These are phyloP conservation scores for Dysphania ambrosioides DNA, from an alignment of 148 eudicot genomes.

Conservation along the genomic window DNA sequence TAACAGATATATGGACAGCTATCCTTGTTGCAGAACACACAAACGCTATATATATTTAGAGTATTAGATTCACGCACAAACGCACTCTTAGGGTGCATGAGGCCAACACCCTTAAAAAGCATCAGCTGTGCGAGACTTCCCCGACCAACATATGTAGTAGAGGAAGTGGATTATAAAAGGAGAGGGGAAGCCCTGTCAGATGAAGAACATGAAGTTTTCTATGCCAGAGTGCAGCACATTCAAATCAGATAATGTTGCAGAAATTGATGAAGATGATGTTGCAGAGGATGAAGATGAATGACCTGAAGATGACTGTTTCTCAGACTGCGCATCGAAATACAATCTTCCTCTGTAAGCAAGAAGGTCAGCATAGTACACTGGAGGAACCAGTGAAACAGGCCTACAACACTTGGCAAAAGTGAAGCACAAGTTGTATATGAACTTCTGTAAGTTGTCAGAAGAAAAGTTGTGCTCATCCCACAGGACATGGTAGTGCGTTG, in stretches of 20 bases:
- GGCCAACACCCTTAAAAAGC: conserved; percentile 36
- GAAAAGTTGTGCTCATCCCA: conserved; percentile 87
- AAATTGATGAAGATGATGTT: conserved; percentile 18
- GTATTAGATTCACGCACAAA: conserved; percentile 77
- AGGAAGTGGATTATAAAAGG: conserved; percentile 3
- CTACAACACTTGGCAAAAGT: conserved; percentile 73
- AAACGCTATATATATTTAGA: background rate
- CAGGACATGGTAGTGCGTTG: conserved; percentile 89
- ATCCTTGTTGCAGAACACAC: conserved; percentile 14
- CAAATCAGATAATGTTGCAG: conserved; percentile 25
- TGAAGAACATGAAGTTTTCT: conserved; percentile 46
- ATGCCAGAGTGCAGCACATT: conserved; percentile 38
- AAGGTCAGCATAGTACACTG: conserved; percentile 81
- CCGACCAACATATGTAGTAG: background rate
- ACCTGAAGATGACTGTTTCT: conserved; percentile 9
- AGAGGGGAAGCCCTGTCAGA: conserved; percentile 31
- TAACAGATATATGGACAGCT: background rate
- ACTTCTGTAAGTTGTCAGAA: conserved; percentile 69
- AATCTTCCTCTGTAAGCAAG: conserved; percentile 79
- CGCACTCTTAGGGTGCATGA: conserved; percentile 29
- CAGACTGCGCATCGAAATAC: conserved; percentile 30
- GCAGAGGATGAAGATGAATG: conserved; percentile 24
- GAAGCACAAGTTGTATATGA: conserved; percentile 77
- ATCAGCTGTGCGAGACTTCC: conserved; percentile 14
- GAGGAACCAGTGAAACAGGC: conserved; percentile 53